Conservation (phyloP, 2,329 filamentous ascomycete species). For the Monosporascus sp. region DNA sequence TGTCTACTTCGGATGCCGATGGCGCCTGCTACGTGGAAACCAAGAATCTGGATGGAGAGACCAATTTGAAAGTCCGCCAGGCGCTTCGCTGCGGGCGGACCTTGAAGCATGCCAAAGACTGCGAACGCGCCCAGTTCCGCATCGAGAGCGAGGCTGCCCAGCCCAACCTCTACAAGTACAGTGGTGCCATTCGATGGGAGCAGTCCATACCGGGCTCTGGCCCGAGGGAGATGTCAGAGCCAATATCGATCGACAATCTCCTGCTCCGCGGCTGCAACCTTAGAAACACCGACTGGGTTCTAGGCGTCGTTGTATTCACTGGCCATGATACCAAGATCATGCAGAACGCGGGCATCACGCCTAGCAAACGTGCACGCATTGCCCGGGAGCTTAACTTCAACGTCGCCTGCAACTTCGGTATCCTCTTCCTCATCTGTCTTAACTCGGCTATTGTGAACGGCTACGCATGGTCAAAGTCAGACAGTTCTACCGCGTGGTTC, state of each 20-base stretch:
- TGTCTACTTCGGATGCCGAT: slow-evolving; percentile 90
- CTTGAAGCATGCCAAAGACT: slow-evolving; percentile 85
- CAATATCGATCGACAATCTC: slow-evolving; percentile 91
- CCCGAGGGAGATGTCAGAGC: slow-evolving; percentile 78
- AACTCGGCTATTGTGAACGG: slow-evolving; percentile 82
- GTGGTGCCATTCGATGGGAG: slow-evolving; percentile 80
- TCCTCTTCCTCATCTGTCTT: slow-evolving; percentile 86
- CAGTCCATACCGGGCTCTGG: slow-evolving; percentile 63
- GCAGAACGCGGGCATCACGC: slow-evolving; percentile 95
- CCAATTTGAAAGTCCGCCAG: slow-evolving; percentile 91
- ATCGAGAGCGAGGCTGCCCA: slow-evolving; percentile 91
- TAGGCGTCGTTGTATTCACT: slow-evolving; percentile 90
- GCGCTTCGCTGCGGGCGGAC: slow-evolving; percentile 79
- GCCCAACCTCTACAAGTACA: slow-evolving; percentile 93
- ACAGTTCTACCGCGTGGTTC: slow-evolving; percentile 75
- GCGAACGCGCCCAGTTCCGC: slow-evolving; percentile 79
- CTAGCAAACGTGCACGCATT: slow-evolving; percentile 87
- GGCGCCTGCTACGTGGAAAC: slow-evolving; percentile 97
- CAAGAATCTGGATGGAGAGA: slow-evolving; percentile 96
- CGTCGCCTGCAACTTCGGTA: slow-evolving; percentile 91
- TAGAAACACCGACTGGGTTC: slow-evolving; percentile 91
- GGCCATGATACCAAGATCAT: slow-evolving; percentile 98
- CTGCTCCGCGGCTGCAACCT: slow-evolving; percentile 89
- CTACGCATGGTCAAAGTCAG: slow-evolving; percentile 67
- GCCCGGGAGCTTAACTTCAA: slow-evolving; percentile 95